phyloP scores from a whole-genome alignment of 306 rosid species.

The Sophora flavescens region DNA sequence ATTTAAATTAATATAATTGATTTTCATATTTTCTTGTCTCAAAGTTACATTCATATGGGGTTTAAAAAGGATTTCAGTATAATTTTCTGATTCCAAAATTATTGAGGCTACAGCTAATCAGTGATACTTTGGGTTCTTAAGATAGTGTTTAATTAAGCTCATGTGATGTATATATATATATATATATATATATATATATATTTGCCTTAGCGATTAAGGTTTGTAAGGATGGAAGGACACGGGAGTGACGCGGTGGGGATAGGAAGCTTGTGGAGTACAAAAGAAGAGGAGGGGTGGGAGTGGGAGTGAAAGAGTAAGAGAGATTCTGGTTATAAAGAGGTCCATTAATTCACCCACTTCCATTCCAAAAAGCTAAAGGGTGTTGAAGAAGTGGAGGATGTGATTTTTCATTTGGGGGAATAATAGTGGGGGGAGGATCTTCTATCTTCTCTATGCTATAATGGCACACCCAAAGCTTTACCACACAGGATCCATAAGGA shows the following conservation, averaged over 20 bases:
- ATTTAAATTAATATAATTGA: too few relatives aligned
- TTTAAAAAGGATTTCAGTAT: too few relatives aligned
- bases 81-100: too few relatives aligned
- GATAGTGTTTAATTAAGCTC: background rate
- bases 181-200: background rate
- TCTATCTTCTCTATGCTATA: constrained; percentile 49
- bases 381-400: constrained; percentile 52
- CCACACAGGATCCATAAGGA: constrained; percentile 56
- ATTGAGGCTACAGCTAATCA: background rate
- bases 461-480: constrained; percentile 34
- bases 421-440: constrained; percentile 59
- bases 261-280: constrained; percentile 70
- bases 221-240: constrained; percentile 32
- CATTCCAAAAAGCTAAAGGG: constrained; percentile 47
- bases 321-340: constrained; percentile 63
- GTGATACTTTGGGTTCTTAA: background rate
- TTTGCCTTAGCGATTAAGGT: constrained; percentile 61
- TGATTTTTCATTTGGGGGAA: constrained; percentile 47
- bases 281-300: constrained; percentile 48
- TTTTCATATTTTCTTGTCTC: too few relatives aligned
- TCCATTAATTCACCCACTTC: constrained; percentile 53
- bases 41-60: too few relatives aligned
- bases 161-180: background rate
- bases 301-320: constrained; percentile 24
- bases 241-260: constrained; percentile 54